Evolutionary conservation across 2,329 filamentous ascomycete genomes (phyloP).

Genomic region (Colletotrichum tabaci): DNA sequence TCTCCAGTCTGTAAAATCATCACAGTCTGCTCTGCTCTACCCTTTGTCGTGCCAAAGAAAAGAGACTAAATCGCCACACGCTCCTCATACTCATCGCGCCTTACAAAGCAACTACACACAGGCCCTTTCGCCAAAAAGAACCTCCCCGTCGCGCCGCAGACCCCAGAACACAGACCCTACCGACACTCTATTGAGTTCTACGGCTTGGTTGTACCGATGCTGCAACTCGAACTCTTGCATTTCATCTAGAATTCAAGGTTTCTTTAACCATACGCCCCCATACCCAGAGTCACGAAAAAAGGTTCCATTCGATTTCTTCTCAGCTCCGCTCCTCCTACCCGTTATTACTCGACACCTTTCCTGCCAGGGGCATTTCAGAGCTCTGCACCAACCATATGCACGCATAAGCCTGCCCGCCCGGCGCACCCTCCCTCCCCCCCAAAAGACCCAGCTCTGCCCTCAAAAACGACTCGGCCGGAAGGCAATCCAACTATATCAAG

Average conservation of each 20-base stretch:
- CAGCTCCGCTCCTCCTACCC: conserved; percentile 22
- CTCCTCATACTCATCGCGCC: conserved; percentile 16
- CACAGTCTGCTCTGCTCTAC: background rate
- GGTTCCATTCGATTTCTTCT: conserved; percentile 41
- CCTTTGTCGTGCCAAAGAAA: conserved; percentile 13
- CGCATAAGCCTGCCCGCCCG: conserved; percentile 60
- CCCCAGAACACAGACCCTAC: conserved; percentile 38
- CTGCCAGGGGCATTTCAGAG: conserved; percentile 40
- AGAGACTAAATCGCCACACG: conserved; percentile 18
- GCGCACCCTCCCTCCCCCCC: conserved; percentile 54
- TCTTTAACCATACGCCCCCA: conserved; percentile 38
- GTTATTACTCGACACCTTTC: conserved; percentile 36
- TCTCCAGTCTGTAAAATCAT: background rate
- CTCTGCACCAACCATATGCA: conserved; percentile 67
- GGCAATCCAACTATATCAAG: conserved; percentile 72
- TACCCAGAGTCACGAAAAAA: conserved; percentile 32
- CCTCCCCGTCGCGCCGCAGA: conserved; percentile 31
- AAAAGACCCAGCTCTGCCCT: conserved; percentile 47
- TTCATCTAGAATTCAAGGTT: conserved; percentile 39
- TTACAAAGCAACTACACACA: conserved; percentile 33
- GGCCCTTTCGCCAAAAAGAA: conserved; percentile 33
- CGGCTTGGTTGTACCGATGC: conserved; percentile 40
- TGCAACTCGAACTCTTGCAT: conserved; percentile 41
- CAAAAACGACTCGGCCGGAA: conserved; percentile 49
- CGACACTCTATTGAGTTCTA: conserved; percentile 37